phyloP scores from a whole-genome alignment of 2,329 filamentous ascomycete genomes.

The Colletotrichum destructivum region DNA sequence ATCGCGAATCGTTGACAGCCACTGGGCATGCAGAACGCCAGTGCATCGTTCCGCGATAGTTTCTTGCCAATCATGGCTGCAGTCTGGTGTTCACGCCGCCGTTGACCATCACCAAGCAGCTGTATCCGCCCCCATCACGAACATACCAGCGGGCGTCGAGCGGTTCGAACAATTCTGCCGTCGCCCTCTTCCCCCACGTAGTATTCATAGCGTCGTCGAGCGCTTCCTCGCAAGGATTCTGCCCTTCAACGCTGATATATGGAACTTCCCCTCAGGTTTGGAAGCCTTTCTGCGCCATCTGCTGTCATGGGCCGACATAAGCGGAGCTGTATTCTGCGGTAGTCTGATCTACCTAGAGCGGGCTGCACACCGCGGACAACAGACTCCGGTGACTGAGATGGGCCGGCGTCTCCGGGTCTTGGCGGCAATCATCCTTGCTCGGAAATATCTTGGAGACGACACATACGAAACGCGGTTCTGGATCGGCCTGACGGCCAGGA shows the following conservation, averaged over 20 bases:
- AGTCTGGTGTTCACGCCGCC: background rate
- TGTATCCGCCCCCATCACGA: background rate
- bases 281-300: no score
- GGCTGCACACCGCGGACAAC: no score
- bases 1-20: background rate
- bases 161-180: constrained; percentile 1
- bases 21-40: background rate
- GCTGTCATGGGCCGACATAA: no score
- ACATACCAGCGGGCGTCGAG: background rate
- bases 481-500: no score
- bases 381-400: no score
- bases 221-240: background rate
- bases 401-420: no score
- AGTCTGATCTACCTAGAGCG: no score
- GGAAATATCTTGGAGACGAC: no score
- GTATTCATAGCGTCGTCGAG: background rate
- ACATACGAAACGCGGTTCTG: no score
- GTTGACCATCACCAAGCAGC: background rate
- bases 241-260: constrained; percentile 3
- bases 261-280: no score
- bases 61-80: background rate
- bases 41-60: background rate
- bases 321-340: no score
- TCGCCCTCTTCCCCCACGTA: background rate
- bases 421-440: no score